Evolutionary conservation across 2,329 filamentous ascomycete species (phyloP), one percentile per base, ranked within the genome.

Genomic region (Dothideomycetidae sp.): DNA sequence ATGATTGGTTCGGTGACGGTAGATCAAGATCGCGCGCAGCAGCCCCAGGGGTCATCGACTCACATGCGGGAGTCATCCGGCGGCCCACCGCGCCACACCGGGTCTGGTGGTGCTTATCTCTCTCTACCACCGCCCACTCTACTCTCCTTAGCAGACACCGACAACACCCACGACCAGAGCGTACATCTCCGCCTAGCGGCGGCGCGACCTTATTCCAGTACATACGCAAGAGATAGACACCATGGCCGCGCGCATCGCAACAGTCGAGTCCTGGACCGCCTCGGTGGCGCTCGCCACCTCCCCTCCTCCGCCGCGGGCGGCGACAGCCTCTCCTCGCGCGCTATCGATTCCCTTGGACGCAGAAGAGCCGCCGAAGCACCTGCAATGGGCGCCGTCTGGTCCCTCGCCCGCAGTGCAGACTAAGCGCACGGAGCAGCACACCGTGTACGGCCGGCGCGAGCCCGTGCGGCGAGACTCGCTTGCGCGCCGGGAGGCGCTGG

Each of bases 271-370:
- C 38, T 68, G 64, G 64, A 65, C 62, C 50, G 54, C 9, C 57
- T 61, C 37, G 58, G 66, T 39, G 58, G 61, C 19, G 59, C 63
- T 15, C 58, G 60, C 29, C 59, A 57, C 15, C 48, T 67, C 35
- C 52, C 52, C 39, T 52, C 57, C 17, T 53, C 64, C 5, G 50
- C 57, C 28, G 55, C 66, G 42, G 53, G 59, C 21, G 21, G 21
- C 21, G 7, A 7, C n/a, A n/a, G 21, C 21, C n/a, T 26, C 21
- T 7, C 21, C 21, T 26, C 21, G 21, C 21, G 21, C 21, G 7
- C 21, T 93, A 37, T 67, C 76, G 33, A 90, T 93, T 46, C 77
- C 82, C 2, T 71, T 93, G 37, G 81, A 92, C 55, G 72, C 74
- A 50, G 34, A 29, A 13, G 31, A 35, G 14, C 39, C 11, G 29